phyloP scores from a whole-genome alignment of 306 rosid genomes.

The Clitoria ternatea region DNA sequence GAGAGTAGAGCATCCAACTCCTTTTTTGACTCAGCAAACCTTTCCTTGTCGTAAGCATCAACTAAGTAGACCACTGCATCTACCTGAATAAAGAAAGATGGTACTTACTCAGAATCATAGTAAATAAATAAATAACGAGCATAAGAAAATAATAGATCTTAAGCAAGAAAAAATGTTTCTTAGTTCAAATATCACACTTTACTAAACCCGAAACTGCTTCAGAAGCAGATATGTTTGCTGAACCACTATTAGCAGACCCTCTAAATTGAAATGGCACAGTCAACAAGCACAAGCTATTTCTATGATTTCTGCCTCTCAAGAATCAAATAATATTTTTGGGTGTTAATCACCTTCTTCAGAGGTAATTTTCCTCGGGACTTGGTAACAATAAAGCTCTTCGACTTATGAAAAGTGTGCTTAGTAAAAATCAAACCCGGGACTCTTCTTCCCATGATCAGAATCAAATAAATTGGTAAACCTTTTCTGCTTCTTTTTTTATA shows the following conservation, averaged over 20 bases:
- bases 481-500: constrained; percentile 5
- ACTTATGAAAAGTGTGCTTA: too few relatives aligned
- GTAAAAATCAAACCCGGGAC: too few relatives aligned
- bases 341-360: too few relatives aligned
- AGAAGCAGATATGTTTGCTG: constrained; percentile 2
- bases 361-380: too few relatives aligned
- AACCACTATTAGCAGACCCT: constrained; percentile 40
- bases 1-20: constrained; percentile 86
- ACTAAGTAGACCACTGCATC: constrained; percentile 85
- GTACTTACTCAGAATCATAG: neutral
- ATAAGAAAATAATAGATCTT: neutral
- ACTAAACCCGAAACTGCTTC: neutral
- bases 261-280: constrained; percentile 35
- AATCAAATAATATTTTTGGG: constrained; percentile 45
- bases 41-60: constrained; percentile 79
- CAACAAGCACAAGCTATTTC: constrained; percentile 40
- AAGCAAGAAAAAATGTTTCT: neutral
- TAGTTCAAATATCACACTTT: neutral
- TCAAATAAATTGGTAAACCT: too few relatives aligned
- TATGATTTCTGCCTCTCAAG: constrained; percentile 41
- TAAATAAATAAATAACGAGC: neutral
- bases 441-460: too few relatives aligned
- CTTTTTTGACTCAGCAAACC: constrained; percentile 72
- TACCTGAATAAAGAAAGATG: constrained; percentile 43
- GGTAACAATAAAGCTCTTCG: too few relatives aligned